These are phyloP conservation scores for Marasmius fiardii DNA, from an alignment of 1,284 basidiomycete genomes.

Conservation along the genomic window DNA sequence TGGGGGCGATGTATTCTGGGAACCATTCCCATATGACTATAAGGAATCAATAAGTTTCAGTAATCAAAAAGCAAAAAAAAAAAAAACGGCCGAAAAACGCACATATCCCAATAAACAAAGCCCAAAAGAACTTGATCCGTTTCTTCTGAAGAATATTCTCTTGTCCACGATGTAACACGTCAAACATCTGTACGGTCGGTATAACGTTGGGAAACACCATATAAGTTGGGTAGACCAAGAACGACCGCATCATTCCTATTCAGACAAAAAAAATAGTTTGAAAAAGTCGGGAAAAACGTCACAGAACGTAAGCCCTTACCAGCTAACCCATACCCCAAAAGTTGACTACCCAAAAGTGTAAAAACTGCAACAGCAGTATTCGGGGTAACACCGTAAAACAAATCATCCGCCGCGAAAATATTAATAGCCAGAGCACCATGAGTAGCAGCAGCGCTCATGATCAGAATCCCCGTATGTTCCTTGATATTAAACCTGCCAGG, in stretches of 20 bases:
- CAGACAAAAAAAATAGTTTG: not conserved
- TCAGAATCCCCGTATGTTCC: conserved; percentile 70
- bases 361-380: conserved; percentile 36
- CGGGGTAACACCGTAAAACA: conserved; percentile 33
- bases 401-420: conserved; percentile 35
- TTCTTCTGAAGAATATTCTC: conserved; percentile 26
- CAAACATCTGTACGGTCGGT: conserved; percentile 29
- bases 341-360: conserved; percentile 34
- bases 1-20: conserved; percentile 31
- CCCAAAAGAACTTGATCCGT: conserved; percentile 42
- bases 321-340: conserved; percentile 40
- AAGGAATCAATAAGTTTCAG: not conserved
- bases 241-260: conserved; percentile 19
- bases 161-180: conserved; percentile 14
- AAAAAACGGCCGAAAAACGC: not conserved
- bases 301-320: too few relatives aligned
- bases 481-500: conserved; percentile 47
- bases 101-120: conserved; percentile 36
- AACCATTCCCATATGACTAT: conserved; percentile 43
- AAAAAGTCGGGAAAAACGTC: too few relatives aligned
- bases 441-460: conserved; percentile 60
- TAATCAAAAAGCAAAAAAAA: not conserved
- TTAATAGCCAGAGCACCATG: conserved; percentile 40
- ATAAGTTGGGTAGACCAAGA: conserved; percentile 25
- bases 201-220: conserved; percentile 25